Evolutionary conservation across 2,329 filamentous ascomycete genomes (phyloP).

Genomic region (Hypoxylon sp.): DNA sequence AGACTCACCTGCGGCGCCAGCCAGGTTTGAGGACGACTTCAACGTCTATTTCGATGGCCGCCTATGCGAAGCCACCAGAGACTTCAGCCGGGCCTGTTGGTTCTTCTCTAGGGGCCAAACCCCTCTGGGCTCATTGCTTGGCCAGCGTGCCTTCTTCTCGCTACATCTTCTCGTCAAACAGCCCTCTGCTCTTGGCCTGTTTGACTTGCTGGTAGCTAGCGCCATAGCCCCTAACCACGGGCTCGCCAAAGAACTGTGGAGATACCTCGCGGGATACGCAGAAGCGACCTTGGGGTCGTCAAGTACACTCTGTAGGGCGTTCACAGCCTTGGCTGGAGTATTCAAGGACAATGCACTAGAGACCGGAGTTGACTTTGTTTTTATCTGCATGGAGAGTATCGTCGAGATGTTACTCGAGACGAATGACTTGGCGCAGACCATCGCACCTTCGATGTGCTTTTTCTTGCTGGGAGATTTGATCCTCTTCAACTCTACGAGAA

Average conservation of each 20-base stretch:
- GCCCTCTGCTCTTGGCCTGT: slow-evolving; percentile 33
- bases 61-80: slow-evolving; percentile 34
- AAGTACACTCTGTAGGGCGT: slow-evolving; percentile 26
- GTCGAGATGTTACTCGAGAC: slow-evolving; percentile 34
- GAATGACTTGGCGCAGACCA: slow-evolving; percentile 24
- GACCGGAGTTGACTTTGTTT: slow-evolving; percentile 31
- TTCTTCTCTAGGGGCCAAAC: slow-evolving; percentile 33
- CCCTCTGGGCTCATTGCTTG: slow-evolving; percentile 26
- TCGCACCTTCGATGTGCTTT: slow-evolving; percentile 29
- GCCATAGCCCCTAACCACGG: slow-evolving; percentile 32
- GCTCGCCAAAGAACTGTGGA: slow-evolving; percentile 32
- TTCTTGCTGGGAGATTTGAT: slow-evolving; percentile 32
- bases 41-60: slow-evolving; percentile 31
- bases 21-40: slow-evolving; percentile 28
- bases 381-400: slow-evolving; percentile 37
- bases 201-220: slow-evolving; percentile 34
- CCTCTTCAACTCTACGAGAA: slow-evolving; percentile 27
- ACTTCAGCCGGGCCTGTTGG: slow-evolving; percentile 37
- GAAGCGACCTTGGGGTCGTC: slow-evolving; percentile 17
- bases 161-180: slow-evolving; percentile 31
- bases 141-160: slow-evolving; percentile 30
- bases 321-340: slow-evolving; percentile 26
- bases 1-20: slow-evolving; percentile 21
- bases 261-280: slow-evolving; percentile 32
- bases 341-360: slow-evolving; percentile 27